Evolutionary conservation across 1,284 basidiomycete species (phyloP).

Genomic region (Ustilago shanxiensis): DNA sequence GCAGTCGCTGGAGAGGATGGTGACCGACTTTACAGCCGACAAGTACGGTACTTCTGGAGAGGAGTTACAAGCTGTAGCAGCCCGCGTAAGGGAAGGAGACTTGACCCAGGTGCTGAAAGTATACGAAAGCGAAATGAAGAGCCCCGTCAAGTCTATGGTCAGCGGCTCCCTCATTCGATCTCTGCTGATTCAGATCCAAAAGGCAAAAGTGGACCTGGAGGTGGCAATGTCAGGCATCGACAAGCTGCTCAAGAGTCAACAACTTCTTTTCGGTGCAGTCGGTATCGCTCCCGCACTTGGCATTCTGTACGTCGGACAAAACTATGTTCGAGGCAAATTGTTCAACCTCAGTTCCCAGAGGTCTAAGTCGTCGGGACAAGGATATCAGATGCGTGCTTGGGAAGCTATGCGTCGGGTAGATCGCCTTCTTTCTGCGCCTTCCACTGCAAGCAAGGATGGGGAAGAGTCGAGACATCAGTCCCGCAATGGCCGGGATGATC

Average conservation of each 20-base stretch:
- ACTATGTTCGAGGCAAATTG: constrained; percentile 75
- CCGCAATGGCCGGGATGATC: constrained; percentile 14
- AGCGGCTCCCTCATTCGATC: constrained; percentile 86
- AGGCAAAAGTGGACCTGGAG: constrained; percentile 95
- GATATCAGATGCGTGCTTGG: constrained; percentile 71
- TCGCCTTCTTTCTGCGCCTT: constrained; percentile 63
- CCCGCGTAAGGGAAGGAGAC: constrained; percentile 82
- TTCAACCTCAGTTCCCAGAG: constrained; percentile 72
- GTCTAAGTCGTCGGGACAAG: constrained; percentile 70
- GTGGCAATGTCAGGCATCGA: constrained; percentile 88
- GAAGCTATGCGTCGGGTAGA: constrained; percentile 71
- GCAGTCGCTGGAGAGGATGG: constrained; percentile 93
- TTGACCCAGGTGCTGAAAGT: constrained; percentile 87
- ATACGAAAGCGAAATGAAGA: constrained; percentile 91
- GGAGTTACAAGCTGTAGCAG: constrained; percentile 76
- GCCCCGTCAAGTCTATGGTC: constrained; percentile 84
- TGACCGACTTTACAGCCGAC: constrained; percentile 84
- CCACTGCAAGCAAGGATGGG: not conserved
- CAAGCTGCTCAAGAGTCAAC: constrained; percentile 91
- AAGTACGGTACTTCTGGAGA: constrained; percentile 77
- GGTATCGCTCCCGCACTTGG: constrained; percentile 91
- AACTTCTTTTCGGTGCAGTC: constrained; percentile 96
- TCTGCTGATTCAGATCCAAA: constrained; percentile 93
- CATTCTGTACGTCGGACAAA: constrained; percentile 77
- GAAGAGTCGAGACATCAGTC: not conserved